Evolutionary conservation across 306 rosid genomes (phyloP), one percentile per base, ranked within the genome.

Genomic region (Vigna reflexopilosa): DNA sequence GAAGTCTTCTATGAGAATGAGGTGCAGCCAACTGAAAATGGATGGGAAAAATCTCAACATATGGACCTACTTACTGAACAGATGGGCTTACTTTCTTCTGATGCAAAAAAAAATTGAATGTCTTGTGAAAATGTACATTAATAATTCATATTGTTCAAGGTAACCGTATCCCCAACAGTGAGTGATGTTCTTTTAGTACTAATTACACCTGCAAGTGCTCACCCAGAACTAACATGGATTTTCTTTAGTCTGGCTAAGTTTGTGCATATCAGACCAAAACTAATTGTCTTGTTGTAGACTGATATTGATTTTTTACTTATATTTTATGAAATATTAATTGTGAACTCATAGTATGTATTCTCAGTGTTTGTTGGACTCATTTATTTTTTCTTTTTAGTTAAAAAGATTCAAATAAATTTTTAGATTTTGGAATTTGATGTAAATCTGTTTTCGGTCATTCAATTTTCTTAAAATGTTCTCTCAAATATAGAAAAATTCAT

Each of bases 51-150:
- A 73, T 26, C 79, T 67, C 88, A 85, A 80, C 70, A 84, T 58
- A 50, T 92, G 92, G 92, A 92, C 71, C 84, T 78, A 40, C 97
- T 90, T 76, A 87, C 93, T 0, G 91, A 88, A 82, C 88, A 92
- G 83, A 92, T 90, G 97, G 96, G 84, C 34, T 88, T 66, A 83
- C 96, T 92, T 48, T 47, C 86, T 62, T 89, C 97, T 44, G 90
- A 92, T 19, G 50, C 84, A 6, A 56, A 84, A 59, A 79, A 79
- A 81, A 77, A 77, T 47, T 87, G 85, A 87, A 40, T 78, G 32
- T 49, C 58, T 45, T 70, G 47, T 70, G 77, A 55, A 52, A 76
- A 54, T 88, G 85, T 85, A 83, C 65, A 84, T 74, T 80, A 61
- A 79, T 70, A 26, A 63, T 77, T 54, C 32, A 26, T 32, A 19